A percentile compares a stretch with the other conserved stretches of the same genome.
These are phyloP conservation scores for Auxenochlorella pyrenoidosa DNA, from an alignment of 139 green algal genomes.

Conservation along the genomic window DNA sequence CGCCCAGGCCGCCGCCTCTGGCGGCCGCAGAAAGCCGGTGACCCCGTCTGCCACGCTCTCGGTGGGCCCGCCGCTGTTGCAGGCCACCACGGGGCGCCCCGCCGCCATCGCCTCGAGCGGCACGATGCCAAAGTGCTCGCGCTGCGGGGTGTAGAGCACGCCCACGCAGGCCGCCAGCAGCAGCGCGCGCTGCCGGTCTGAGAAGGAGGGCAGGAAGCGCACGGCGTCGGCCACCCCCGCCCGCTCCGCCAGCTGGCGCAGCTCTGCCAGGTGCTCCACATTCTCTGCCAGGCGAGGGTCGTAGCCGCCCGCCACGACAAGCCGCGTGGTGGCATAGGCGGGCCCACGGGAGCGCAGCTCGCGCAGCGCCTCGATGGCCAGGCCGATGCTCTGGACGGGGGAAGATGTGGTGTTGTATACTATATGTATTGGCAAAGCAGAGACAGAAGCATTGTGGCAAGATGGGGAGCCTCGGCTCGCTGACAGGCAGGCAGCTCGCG, in stretches of 20 bases:
- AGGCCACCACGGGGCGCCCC: conserved; percentile 87
- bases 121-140: conserved; percentile 99
- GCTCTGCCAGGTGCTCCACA: conserved; percentile 82
- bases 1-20: conserved; percentile 57
- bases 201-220: conserved; percentile 90
- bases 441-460: background rate
- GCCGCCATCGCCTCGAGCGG: conserved; percentile 96
- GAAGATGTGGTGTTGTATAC: background rate
- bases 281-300: conserved; percentile 92
- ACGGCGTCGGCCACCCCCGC: conserved; percentile 74
- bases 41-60: conserved; percentile 79
- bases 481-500: too few relatives aligned
- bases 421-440: background rate
- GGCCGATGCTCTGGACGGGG: conserved; percentile 63
- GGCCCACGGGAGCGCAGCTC: conserved; percentile 7
- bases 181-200: conserved; percentile 66
- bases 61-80: conserved; percentile 82
- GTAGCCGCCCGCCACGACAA: conserved; percentile 90
- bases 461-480: too few relatives aligned
- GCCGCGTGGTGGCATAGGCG: background rate
- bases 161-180: conserved; percentile 75
- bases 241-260: conserved; percentile 63
- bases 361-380: conserved; percentile 85
- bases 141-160: conserved; percentile 91
- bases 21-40: conserved; percentile 79